Base-by-base conservation (phyloP, 176 grass and related monocot genomes). In the Musa troglodytarum region DNA sequence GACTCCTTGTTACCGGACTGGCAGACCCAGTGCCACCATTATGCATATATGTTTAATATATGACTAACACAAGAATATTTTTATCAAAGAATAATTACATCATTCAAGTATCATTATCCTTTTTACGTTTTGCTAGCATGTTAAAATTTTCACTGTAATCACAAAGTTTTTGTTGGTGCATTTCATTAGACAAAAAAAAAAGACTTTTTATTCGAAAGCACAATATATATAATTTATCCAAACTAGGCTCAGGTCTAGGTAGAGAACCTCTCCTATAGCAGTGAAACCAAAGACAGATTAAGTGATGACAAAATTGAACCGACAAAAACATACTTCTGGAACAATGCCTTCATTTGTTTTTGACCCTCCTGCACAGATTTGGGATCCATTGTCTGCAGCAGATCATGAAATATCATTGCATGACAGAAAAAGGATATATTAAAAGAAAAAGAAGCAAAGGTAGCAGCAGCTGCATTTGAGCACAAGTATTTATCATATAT, bases 261-360 rank as follows among this genome's bases (percentile, higher is more conserved):
- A 55, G 7, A 56, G 8, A 26, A 15, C 2, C 4, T 43, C 4
- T 29, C 22, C 50, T 53, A 79, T 58, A 72, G 51, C 15, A 25
- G 62, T 20, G 61, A 66, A 77, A 81, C 34, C 68, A 10, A 77
- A 22, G 24, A 10, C 49, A 62, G 9, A 50, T 9, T 9, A 14
- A 65, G 69, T 68, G 34, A 10, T 20, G 52, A 82, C 22, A 51
- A 61, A 78, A 74, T 29, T 71, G 64, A 64, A 63, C 10, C 64
- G 14, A 52, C 49, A 74, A 20, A 63, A 74, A 61, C 86, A 63
- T 91, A 99, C 95, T 91, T 91, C 28, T 71, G 20, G 68, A 94
- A 94, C 54, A 94, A 71, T 65, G 75, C 88, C 3, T 71, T 66
- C 85, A 97, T 86, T 83, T 82, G 85, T 65, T 21, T 63, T 76